These are phyloP conservation scores for Trichophyton schoenleinii DNA, from an alignment of 2,329 filamentous ascomycete genomes.

Conservation along the genomic window DNA sequence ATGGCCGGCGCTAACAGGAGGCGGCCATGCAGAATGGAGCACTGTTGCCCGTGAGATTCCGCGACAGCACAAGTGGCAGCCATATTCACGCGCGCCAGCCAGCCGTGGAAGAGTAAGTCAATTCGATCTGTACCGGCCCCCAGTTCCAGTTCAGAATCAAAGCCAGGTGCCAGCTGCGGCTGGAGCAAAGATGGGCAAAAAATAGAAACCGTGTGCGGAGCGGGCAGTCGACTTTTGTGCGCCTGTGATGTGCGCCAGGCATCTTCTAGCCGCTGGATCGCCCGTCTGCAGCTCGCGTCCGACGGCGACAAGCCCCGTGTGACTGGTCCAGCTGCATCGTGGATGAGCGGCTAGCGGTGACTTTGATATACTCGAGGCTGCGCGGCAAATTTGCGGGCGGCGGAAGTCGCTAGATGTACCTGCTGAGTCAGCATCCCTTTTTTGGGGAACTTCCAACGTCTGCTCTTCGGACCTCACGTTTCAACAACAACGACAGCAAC, in stretches of 20 bases:
- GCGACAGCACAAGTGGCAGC: background rate
- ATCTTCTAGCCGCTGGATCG: background rate
- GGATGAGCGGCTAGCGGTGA: background rate
- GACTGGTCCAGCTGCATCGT: too few relatives aligned
- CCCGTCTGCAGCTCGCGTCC: background rate
- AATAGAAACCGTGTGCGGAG: background rate
- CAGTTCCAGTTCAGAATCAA: background rate
- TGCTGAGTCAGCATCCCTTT: background rate
- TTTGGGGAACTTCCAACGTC: background rate
- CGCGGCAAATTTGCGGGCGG: background rate
- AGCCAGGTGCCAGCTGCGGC: background rate
- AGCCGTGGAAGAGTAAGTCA: background rate
- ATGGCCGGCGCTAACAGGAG: slow-evolving; percentile 1
- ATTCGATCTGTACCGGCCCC: background rate
- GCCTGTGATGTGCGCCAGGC: background rate
- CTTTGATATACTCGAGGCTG: background rate
- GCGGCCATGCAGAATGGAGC: background rate
- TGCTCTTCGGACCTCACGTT: background rate
- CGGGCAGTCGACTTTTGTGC: background rate
- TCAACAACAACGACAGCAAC: too few relatives aligned
- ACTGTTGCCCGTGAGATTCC: background rate
- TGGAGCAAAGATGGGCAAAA: background rate
- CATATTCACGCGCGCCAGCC: background rate
- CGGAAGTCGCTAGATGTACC: background rate
- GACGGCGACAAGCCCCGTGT: background rate